A percentile compares a stretch with the other conserved stretches of the same genome.
phyloP scores from a whole-genome alignment of 768 basidiomycete species.

The Boletus subcaerulescens region DNA sequence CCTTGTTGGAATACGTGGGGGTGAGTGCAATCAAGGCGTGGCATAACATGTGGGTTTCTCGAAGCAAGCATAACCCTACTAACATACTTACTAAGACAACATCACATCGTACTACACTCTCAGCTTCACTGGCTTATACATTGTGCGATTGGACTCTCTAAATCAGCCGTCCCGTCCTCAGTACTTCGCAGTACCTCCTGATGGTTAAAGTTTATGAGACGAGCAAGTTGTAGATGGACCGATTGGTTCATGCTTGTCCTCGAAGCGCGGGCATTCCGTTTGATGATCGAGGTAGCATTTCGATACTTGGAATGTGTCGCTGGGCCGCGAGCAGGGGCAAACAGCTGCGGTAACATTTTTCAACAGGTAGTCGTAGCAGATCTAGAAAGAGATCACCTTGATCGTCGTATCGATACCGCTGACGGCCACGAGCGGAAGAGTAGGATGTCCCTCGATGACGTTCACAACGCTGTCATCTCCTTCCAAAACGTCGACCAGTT shows the following conservation, averaged over 20 bases:
- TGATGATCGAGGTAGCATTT: slow-evolving; percentile 53
- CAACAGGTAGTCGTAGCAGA: background rate
- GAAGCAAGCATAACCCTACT: too few relatives aligned
- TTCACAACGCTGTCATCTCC: slow-evolving; percentile 83
- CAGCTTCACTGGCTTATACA: slow-evolving; percentile 30
- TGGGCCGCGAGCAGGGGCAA: slow-evolving; percentile 50
- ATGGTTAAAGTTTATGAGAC: slow-evolving; percentile 30
- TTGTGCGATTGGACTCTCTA: slow-evolving; percentile 23
- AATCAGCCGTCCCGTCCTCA: slow-evolving; percentile 26
- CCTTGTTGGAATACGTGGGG: background rate
- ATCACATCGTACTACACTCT: background rate
- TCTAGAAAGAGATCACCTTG: slow-evolving; percentile 49
- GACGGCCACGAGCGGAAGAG: slow-evolving; percentile 76
- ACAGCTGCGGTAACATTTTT: slow-evolving; percentile 45
- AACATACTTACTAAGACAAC: background rate
- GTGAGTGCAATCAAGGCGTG: slow-evolving; percentile 7
- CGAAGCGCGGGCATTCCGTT: slow-evolving; percentile 46
- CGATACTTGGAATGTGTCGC: slow-evolving; percentile 55
- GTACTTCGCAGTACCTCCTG: slow-evolving; percentile 24
- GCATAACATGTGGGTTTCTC: background rate
- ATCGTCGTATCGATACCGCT: slow-evolving; percentile 85
- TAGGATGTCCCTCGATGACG: slow-evolving; percentile 79
- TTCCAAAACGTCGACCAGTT: slow-evolving; percentile 74
- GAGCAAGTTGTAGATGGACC: slow-evolving; percentile 25
- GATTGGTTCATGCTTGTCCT: slow-evolving; percentile 19